These are phyloP conservation scores for Ceratocystis eucalypticola DNA, from an alignment of 2,329 filamentous ascomycete species.

Conservation along the genomic window DNA sequence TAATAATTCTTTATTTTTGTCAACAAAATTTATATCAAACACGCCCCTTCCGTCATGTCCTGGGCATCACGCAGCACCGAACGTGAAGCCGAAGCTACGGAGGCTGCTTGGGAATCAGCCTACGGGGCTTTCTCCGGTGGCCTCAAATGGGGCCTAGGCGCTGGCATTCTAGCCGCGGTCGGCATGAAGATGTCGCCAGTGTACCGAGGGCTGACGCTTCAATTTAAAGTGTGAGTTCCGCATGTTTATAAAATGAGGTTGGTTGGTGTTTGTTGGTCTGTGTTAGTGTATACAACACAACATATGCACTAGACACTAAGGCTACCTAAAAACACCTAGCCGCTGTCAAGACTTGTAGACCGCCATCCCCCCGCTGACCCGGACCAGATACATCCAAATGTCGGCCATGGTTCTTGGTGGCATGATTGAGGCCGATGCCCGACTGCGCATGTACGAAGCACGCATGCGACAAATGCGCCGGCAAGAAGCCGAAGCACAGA, in stretches of 20 bases:
- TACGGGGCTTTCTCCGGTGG: conserved; percentile 54
- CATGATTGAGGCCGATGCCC: conserved; percentile 61
- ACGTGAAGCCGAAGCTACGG: conserved; percentile 49
- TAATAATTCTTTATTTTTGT: not conserved
- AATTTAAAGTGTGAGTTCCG: conserved; percentile 58
- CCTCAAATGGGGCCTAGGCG: conserved; percentile 57
- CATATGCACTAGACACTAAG: not conserved
- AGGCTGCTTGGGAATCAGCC: conserved; percentile 58
- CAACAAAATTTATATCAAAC: not conserved
- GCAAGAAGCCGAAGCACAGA: conserved; percentile 48
- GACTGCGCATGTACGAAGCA: conserved; percentile 54
- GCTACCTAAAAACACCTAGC: too few relatives aligned
- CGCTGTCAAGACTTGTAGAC: not conserved
- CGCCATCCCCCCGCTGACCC: conserved; percentile 4
- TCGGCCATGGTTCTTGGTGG: conserved; percentile 70
- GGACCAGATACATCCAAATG: conserved; percentile 61
- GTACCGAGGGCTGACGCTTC: conserved; percentile 58
- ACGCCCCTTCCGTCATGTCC: conserved; percentile 6
- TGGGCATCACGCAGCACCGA: conserved; percentile 12
- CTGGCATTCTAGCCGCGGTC: conserved; percentile 46
- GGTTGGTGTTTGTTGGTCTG: not conserved
- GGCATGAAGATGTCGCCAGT: conserved; percentile 55
- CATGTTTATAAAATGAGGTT: not conserved
- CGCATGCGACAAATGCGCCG: conserved; percentile 51
- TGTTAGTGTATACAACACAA: not conserved